A percentile compares a stretch with the other conserved stretches of the same genome.
phyloP scores from a whole-genome alignment of 495 filamentous ascomycete genomes.

The Aspergillus bridgeri region DNA sequence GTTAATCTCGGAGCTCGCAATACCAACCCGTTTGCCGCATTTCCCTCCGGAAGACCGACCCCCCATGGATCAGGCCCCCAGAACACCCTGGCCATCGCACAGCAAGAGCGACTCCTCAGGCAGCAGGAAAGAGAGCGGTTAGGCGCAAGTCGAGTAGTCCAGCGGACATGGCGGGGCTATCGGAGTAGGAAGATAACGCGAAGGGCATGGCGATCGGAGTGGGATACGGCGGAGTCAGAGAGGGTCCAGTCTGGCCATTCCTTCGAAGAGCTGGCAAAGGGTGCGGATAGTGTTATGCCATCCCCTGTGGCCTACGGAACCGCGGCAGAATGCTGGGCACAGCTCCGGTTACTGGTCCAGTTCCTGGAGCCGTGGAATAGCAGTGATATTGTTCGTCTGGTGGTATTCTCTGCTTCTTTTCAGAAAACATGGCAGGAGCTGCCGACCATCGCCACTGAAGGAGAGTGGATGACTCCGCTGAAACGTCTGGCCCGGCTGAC shows the following conservation, averaged over 20 bases:
- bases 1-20: constrained; percentile 91
- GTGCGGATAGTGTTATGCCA: constrained; percentile 9
- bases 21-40: constrained; percentile 68
- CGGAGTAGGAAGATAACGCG: constrained; percentile 57
- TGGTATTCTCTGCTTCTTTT: constrained; percentile 43
- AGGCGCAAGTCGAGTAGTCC: constrained; percentile 69
- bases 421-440: constrained; percentile 36
- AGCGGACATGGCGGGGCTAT: constrained; percentile 82
- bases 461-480: constrained; percentile 47
- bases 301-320: constrained; percentile 42
- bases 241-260: constrained; percentile 16
- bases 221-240: constrained; percentile 54
- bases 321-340: constrained; percentile 43
- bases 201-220: constrained; percentile 57
- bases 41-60: constrained; percentile 33
- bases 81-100: constrained; percentile 76
- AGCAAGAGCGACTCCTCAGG: constrained; percentile 74
- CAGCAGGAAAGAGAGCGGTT: constrained; percentile 79
- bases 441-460: constrained; percentile 39
- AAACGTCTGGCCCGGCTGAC: constrained; percentile 44
- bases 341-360: constrained; percentile 48
- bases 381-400: constrained; percentile 40
- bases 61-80: constrained; percentile 58
- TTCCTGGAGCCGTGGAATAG: constrained; percentile 41
- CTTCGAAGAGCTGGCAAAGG: constrained; percentile 17